Evolutionary conservation across 768 basidiomycete genomes (phyloP).

Genomic region (Auricularia sp.): DNA sequence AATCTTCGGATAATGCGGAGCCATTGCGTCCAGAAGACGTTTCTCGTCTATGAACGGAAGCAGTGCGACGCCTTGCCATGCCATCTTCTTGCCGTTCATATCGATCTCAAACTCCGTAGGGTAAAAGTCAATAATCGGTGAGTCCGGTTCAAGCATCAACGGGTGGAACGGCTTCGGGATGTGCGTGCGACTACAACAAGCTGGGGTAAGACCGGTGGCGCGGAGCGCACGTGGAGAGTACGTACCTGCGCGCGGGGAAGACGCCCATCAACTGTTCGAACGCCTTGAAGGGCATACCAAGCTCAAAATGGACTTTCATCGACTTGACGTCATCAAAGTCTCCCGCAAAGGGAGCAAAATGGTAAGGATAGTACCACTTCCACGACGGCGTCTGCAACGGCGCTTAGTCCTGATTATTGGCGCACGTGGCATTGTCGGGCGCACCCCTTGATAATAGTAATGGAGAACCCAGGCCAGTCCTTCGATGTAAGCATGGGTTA

Average conservation of each 20-base stretch:
- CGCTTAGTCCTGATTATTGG: conserved; percentile 11
- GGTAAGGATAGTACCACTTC: conserved; percentile 99
- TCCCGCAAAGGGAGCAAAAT: conserved; percentile 95
- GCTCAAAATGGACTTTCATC: conserved; percentile 68
- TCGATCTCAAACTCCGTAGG: conserved; percentile 87
- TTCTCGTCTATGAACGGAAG: conserved; percentile 90
- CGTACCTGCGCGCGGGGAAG: conserved; percentile 85
- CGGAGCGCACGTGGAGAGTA: background rate
- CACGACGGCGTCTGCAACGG: conserved; percentile 70
- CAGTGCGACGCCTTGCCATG: conserved; percentile 96
- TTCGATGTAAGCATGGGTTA: conserved; percentile 81
- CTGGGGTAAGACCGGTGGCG: background rate
- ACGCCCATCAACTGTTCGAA: conserved; percentile 98
- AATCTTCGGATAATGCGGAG: conserved; percentile 40
- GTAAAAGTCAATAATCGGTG: conserved; percentile 95
- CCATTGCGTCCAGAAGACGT: conserved; percentile 79
- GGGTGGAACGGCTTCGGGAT: conserved; percentile 78
- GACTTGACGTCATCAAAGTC: conserved; percentile 76
- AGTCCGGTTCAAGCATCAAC: conserved; percentile 78
- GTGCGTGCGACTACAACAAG: conserved; percentile 57
- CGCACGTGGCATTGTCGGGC: conserved; percentile 12
- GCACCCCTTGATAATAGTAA: conserved; percentile 97
- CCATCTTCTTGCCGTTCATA: conserved; percentile 99
- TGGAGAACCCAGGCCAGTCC: conserved; percentile 92
- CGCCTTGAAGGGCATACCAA: conserved; percentile 68